These are phyloP conservation scores for Recurvomyces mirabilis DNA, from an alignment of 495 filamentous ascomycete genomes.

Conservation along the genomic window DNA sequence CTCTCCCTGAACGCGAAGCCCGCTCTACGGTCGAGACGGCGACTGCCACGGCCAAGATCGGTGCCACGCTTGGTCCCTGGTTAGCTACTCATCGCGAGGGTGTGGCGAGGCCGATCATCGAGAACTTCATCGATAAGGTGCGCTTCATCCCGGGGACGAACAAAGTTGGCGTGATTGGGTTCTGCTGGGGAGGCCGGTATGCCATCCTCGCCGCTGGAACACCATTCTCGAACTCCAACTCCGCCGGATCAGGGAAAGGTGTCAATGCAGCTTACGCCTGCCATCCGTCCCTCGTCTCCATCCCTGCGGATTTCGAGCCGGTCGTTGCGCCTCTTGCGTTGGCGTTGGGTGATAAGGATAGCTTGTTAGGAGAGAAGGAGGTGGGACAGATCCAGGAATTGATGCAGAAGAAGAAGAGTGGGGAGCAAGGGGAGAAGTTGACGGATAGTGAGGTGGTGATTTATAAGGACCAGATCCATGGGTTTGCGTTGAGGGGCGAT, in stretches of 20 bases:
- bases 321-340: slow-evolving; percentile 22
- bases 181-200: slow-evolving; percentile 30
- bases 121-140: slow-evolving; percentile 25
- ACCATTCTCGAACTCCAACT: neutral
- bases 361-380: slow-evolving; percentile 21
- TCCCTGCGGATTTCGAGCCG: slow-evolving; percentile 25
- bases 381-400: slow-evolving; percentile 25
- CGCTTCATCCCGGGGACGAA: slow-evolving; percentile 24
- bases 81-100: slow-evolving; percentile 25
- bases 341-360: slow-evolving; percentile 25
- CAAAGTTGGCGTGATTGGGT: slow-evolving; percentile 27
- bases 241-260: too few relatives aligned
- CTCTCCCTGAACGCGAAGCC: slow-evolving; percentile 19
- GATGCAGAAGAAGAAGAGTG: slow-evolving; percentile 26
- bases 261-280: slow-evolving; percentile 26
- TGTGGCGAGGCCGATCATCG: slow-evolving; percentile 24
- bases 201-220: slow-evolving; percentile 21
- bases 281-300: slow-evolving; percentile 24
- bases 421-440: slow-evolving; percentile 11
- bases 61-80: slow-evolving; percentile 25
- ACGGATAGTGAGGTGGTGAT: slow-evolving; percentile 31
- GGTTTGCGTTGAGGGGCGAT: slow-evolving; percentile 35
- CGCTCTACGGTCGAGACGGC: slow-evolving; percentile 17
- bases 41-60: slow-evolving; percentile 21
- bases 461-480: slow-evolving; percentile 37